phyloP scores from a whole-genome alignment of 23 red algal species.

The Cyanidium caldarium region DNA sequence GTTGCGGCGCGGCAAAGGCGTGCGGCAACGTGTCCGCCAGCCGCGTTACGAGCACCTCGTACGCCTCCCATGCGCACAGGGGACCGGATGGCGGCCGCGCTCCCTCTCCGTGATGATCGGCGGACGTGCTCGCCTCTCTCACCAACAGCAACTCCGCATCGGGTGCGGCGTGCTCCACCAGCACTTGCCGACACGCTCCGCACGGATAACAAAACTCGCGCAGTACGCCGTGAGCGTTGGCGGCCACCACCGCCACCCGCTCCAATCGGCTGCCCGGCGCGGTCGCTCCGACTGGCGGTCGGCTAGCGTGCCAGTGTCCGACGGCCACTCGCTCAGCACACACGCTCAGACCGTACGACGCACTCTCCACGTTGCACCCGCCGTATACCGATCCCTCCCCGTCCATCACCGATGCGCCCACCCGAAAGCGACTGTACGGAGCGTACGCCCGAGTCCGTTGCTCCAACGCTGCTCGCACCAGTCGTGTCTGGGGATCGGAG shows the following conservation, averaged over 20 bases:
- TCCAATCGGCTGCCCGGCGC: background rate
- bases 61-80: too few species aligned
- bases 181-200: slow-evolving; percentile 5
- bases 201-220: background rate
- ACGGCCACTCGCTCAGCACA: slow-evolving; percentile 76
- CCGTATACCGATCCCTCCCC: slow-evolving; percentile 25
- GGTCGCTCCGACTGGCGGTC: too few species aligned
- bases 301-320: background rate
- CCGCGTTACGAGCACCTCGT: too few species aligned
- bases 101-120: too few species aligned
- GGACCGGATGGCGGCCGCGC: too few species aligned
- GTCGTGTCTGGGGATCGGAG: background rate
- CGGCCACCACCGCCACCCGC: background rate
- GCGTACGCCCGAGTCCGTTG: slow-evolving; percentile 21
- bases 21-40: too few species aligned
- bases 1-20: too few species aligned
- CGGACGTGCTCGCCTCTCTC: too few species aligned
- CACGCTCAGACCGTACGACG: slow-evolving; percentile 64
- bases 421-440: slow-evolving; percentile 68
- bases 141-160: background rate
- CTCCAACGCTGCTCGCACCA: background rate
- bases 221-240: background rate
- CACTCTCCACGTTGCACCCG: slow-evolving; percentile 78
- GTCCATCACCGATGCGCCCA: slow-evolving; percentile 44
- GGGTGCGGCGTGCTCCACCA: background rate